phyloP scores from a whole-genome alignment of 2,329 filamentous ascomycete species.

The Fusarium proliferatum region DNA sequence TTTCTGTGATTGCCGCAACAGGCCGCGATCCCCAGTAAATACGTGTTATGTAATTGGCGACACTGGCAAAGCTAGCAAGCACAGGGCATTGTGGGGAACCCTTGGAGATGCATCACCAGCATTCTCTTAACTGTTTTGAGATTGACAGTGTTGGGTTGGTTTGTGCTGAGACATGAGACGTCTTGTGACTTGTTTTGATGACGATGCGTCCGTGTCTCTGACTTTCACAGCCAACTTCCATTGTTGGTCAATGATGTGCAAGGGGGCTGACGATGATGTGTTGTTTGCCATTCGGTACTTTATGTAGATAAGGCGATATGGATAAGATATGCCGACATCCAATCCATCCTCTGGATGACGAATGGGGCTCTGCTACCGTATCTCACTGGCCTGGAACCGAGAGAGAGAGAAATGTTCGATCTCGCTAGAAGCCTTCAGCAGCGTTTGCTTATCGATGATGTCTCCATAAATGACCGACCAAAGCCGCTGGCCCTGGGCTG shows the following conservation, averaged over 20 bases:
- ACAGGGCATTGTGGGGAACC: conserved; percentile 35
- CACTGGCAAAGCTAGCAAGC: conserved; percentile 3
- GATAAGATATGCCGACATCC: conserved; percentile 28
- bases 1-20: conserved; percentile 38
- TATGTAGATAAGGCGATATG: conserved; percentile 18
- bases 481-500: conserved; percentile 31
- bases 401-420: conserved; percentile 14
- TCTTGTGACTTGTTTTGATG: conserved; percentile 21
- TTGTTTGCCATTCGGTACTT: conserved; percentile 11
- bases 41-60: conserved; percentile 38
- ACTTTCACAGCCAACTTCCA: neutral
- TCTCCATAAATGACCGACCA: conserved; percentile 38
- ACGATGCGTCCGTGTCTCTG: conserved; percentile 2
- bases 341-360: neutral
- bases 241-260: conserved; percentile 7
- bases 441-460: conserved; percentile 22
- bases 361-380: conserved; percentile 31
- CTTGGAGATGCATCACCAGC: conserved; percentile 30
- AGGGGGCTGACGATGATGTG: conserved; percentile 1
- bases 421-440: conserved; percentile 30
- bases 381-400: conserved; percentile 7
- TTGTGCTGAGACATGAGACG: conserved; percentile 15
- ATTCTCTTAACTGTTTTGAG: conserved; percentile 24
- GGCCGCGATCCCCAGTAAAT: conserved; percentile 32
- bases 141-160: conserved; percentile 1